Base-by-base conservation (phyloP, 2,329 filamentous ascomycete genomes). In the Ustulina deusta region DNA sequence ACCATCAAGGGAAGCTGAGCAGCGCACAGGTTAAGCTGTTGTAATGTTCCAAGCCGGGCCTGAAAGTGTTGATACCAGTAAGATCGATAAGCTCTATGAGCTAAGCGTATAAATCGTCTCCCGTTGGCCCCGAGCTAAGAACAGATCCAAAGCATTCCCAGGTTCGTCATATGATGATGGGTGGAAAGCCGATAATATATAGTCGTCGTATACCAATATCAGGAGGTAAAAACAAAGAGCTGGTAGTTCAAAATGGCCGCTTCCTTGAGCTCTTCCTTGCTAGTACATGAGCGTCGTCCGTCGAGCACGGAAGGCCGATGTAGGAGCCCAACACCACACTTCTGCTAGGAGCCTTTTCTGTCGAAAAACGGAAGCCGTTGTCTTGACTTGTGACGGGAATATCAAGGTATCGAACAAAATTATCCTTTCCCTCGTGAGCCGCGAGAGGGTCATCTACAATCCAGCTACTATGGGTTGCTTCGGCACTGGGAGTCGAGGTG, bases 401-500 rank as follows among this genome's bases (percentile, higher is more conserved):
- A 36, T 25, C 48, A 57, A 27, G 22, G 22, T 51, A 25, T 48
- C 46, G 48, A 56, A 51, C 52, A 40, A 34, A 32, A 17, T 54
- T 32, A 11, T 13, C 27, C 15, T 15, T 7, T 34, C 25, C 55
- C 34, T 62, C 25, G 42, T 27, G 56, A 42, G 57, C 46, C 48
- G 54, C 63, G 52, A 63, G 61, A 54, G 58, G 48, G 51, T 61
- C 49, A 56, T 55, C 57, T 61, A 61, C 62, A 64, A 61, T 61
- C 61, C 52, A n/a, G 64, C 36, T 65, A 58, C 22, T 52, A 27
- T 44, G 54, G 48, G 25, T 49, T 42, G 34, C 57, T 66, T 69
- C 71, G 71, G 68, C 27, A 64, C 60, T 68, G 69, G 49, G 40
- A 58, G 42, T 58, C 51, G 51, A 54, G 63, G 64, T 46, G 60